phyloP scores from a whole-genome alignment of 2,329 filamentous ascomycete genomes.

The Trichoderma koningii region DNA sequence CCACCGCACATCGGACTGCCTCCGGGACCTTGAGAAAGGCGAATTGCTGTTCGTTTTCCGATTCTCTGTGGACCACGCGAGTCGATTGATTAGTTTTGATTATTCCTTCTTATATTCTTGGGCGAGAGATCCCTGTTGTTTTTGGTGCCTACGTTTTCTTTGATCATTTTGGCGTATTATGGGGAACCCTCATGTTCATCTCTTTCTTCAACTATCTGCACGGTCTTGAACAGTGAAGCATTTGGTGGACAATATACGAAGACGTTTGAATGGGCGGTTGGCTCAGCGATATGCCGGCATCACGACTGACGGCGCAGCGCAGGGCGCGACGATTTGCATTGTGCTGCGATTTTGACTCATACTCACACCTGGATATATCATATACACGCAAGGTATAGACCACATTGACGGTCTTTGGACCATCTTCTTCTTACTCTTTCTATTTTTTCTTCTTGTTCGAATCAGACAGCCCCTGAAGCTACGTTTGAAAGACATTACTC shows the following conservation, averaged over 20 bases:
- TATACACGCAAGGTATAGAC: conserved; percentile 22
- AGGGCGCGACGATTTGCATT: conserved; percentile 20
- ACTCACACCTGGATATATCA: conserved; percentile 18
- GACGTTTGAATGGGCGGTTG: conserved; percentile 18
- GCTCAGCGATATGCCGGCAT: conserved; percentile 10
- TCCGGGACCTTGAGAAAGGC: conserved; percentile 13
- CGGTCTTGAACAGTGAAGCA: conserved; percentile 15
- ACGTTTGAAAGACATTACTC: conserved; percentile 10
- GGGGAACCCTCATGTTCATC: neutral
- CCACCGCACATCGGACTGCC: conserved; percentile 10
- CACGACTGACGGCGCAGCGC: conserved; percentile 20
- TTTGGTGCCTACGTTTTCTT: conserved; percentile 1
- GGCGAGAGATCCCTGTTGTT: conserved; percentile 5
- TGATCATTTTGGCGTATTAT: neutral
- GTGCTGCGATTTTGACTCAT: conserved; percentile 21
- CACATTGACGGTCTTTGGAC: neutral
- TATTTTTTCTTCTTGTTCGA: neutral
- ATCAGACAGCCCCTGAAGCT: neutral
- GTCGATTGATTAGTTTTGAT: neutral
- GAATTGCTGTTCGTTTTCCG: neutral
- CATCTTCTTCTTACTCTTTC: neutral
- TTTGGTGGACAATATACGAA: conserved; percentile 10
- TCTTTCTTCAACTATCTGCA: conserved; percentile 22
- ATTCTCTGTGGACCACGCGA: neutral
- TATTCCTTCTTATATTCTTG: neutral